Conservation (phyloP, 306 rosid species). For the Vigna trinervia region DNA sequence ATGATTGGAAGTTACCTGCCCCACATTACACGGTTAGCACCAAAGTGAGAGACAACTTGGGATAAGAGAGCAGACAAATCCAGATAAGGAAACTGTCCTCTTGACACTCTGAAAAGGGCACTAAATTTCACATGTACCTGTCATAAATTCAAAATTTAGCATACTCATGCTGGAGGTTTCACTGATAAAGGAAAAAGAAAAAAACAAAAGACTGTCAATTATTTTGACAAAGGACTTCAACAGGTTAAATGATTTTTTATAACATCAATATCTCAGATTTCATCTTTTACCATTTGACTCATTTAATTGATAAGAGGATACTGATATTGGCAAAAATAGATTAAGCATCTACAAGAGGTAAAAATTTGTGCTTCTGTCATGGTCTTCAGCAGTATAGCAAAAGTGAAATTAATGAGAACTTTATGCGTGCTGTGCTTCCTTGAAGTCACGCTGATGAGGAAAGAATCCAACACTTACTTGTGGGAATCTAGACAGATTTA, state of each 20-base stretch:
- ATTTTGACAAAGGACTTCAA: neutral
- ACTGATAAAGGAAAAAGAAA: neutral
- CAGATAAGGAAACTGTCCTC: constrained; percentile 68
- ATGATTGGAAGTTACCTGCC: constrained; percentile 65
- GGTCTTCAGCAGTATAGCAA: neutral
- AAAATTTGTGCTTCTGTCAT: neutral
- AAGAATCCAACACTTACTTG: constrained; percentile 58
- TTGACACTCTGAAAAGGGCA: constrained; percentile 88
- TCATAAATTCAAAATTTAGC: constrained; percentile 29
- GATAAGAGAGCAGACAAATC: constrained; percentile 65
- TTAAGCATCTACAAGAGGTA: neutral
- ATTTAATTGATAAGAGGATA: constrained; percentile 4
- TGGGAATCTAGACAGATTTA: constrained; percentile 82
- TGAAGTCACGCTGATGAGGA: constrained; percentile 13
- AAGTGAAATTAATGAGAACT: neutral
- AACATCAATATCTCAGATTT: neutral
- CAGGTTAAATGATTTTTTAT: neutral
- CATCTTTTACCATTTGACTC: constrained; percentile 17
- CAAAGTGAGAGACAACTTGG: constrained; percentile 69
- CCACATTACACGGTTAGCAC: constrained; percentile 88
- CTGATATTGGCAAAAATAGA: neutral
- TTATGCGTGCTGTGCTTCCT: constrained; percentile 16
- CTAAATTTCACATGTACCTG: constrained; percentile 90
- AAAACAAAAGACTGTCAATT: neutral
- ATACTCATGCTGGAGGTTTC: constrained; percentile 17